Percentiles rank a stretch among this genome's conserved stretches.
Conservation (phyloP, 768 basidiomycete species). For the Paxillus involutus region DNA sequence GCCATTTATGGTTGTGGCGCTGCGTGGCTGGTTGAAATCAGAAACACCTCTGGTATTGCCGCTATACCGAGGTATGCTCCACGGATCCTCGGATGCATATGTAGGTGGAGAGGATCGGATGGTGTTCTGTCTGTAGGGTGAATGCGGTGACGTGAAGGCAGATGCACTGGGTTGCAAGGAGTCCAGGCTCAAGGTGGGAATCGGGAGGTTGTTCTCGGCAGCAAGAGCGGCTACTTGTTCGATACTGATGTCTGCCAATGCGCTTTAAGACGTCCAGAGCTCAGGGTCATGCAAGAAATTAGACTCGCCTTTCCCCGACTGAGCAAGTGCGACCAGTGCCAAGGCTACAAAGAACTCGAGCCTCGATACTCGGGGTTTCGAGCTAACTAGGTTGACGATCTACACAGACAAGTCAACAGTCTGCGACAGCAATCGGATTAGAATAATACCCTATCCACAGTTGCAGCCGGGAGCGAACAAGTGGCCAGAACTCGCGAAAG, state of each 20-base stretch:
- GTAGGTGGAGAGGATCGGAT: conserved; percentile 47
- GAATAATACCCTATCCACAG: conserved; percentile 68
- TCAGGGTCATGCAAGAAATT: conserved; percentile 1
- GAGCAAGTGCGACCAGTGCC: conserved; percentile 84
- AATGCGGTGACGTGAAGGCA: conserved; percentile 41
- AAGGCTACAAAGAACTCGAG: conserved; percentile 92
- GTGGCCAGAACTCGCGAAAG: conserved; percentile 79
- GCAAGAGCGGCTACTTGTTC: conserved; percentile 80
- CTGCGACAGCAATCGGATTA: not conserved
- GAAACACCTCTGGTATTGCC: conserved; percentile 31
- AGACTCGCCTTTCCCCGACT: conserved; percentile 69
- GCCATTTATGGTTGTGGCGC: conserved; percentile 36
- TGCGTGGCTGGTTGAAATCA: conserved; percentile 24
- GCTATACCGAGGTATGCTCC: conserved; percentile 44
- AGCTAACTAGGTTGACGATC: conserved; percentile 91
- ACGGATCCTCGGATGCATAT: conserved; percentile 69
- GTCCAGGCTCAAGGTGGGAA: conserved; percentile 67
- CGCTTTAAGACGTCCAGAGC: not conserved
- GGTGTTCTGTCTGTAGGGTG: conserved; percentile 45
- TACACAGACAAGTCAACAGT: conserved; percentile 27
- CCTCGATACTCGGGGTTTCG: conserved; percentile 75
- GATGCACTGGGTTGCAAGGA: conserved; percentile 55
- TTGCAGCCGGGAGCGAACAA: conserved; percentile 76
- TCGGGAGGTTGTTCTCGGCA: conserved; percentile 75
- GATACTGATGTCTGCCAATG: conserved; percentile 65